phyloP scores from a whole-genome alignment of 1,284 basidiomycete species.

The Moniliella sp. region DNA sequence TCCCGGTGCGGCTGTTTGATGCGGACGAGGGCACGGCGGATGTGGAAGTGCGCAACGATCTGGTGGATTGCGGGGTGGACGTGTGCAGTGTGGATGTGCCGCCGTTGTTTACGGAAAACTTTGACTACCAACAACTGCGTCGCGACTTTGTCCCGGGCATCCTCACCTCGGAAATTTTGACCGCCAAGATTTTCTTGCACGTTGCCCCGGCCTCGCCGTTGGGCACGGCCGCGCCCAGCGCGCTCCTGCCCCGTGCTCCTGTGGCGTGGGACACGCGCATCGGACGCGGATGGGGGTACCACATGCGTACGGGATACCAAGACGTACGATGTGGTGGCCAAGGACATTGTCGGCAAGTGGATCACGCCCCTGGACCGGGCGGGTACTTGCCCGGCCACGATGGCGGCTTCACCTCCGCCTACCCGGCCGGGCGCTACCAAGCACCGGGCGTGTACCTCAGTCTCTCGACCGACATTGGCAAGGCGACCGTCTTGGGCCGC shows the following conservation, averaged over 20 bases:
- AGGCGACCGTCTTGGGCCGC: constrained; percentile 53
- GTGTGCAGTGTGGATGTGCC: constrained; percentile 60
- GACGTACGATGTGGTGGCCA: no score
- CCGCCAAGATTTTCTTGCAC: constrained; percentile 80
- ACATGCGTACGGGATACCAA: no score
- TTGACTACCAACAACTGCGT: constrained; percentile 79
- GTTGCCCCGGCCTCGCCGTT: constrained; percentile 38
- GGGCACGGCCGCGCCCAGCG: no score
- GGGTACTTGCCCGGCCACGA: no score
- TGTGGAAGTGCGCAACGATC: constrained; percentile 59
- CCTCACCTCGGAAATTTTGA: constrained; percentile 75
- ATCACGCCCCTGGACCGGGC: no score
- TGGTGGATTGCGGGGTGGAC: constrained; percentile 52
- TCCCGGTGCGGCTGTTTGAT: constrained; percentile 44
- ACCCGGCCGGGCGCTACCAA: no score
- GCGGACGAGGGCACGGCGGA: constrained; percentile 36
- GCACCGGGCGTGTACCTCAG: no score
- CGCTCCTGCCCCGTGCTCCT: no score
- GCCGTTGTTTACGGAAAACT: constrained; percentile 92
- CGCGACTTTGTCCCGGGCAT: constrained; percentile 89
- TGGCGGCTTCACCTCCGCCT: no score
- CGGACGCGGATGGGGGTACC: no score
- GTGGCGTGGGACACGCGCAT: not conserved
- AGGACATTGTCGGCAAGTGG: no score
- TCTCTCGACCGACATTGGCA: constrained; percentile 46